A percentile compares a stretch with the other conserved stretches of the same genome.
phyloP scores from a whole-genome alignment of 805 yeast genomes.

The Helenozyma rhizophorensis region DNA sequence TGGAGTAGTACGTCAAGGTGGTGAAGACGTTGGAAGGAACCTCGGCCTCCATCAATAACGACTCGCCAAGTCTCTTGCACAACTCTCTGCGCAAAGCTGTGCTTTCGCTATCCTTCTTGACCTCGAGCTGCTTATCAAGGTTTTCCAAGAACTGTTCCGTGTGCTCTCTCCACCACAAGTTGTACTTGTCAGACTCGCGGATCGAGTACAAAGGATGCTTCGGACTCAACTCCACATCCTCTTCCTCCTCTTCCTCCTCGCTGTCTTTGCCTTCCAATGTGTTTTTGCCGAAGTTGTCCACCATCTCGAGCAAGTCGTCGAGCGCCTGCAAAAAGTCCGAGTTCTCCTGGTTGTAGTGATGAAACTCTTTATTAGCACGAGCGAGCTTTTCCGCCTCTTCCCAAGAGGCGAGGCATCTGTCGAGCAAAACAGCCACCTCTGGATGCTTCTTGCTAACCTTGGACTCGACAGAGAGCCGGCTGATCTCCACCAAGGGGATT shows the following conservation, averaged over 20 bases:
- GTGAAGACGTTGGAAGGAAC: conserved; percentile 52
- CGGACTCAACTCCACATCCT: conserved; percentile 24
- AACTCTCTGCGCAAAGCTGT: conserved; percentile 33
- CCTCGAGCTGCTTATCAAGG: conserved; percentile 20
- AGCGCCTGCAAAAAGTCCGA: conserved; percentile 53
- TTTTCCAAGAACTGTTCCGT: conserved; percentile 29
- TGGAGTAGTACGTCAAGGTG: conserved; percentile 50
- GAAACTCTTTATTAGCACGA: conserved; percentile 18
- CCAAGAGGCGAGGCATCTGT: conserved; percentile 44
- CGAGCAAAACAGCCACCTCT: conserved; percentile 35
- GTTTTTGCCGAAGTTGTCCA: conserved; percentile 60
- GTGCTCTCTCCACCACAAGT: conserved; percentile 54
- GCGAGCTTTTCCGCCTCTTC: conserved; percentile 37
- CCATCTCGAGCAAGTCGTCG: conserved; percentile 66
- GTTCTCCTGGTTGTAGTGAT: conserved; percentile 35
- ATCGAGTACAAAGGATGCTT: conserved; percentile 55
- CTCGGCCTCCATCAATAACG: conserved; percentile 63
- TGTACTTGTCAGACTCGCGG: conserved; percentile 39
- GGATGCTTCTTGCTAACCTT: conserved; percentile 23
- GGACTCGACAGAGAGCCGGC: conserved; percentile 44
- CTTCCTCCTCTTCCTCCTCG: conserved; percentile 37
- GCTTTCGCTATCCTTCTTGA: conserved; percentile 9
- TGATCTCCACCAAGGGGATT: conserved; percentile 55
- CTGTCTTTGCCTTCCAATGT: conserved; percentile 49
- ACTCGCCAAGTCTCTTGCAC: conserved; percentile 55